Base-by-base conservation (phyloP, 140 eudicot genomes). In the Flaveria floridana region DNA sequence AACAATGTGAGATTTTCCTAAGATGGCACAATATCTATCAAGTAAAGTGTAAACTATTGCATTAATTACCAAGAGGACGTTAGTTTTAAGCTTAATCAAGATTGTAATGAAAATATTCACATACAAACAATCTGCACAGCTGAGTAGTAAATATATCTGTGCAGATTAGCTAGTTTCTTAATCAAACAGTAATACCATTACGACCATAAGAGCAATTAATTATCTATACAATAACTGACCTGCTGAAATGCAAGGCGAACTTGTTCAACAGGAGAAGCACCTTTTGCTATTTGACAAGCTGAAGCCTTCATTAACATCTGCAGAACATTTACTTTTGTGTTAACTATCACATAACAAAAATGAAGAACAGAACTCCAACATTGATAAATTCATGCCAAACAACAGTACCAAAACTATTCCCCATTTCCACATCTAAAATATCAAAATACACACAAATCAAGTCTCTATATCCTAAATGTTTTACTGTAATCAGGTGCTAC, bases 261-360 rank as follows among this genome's bases (percentile, higher is more conserved):
- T 53, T 87, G 97, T 78, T 92, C 92, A 79, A 81, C 69, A 64
- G 96, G 96, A 73, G 87, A 80, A 18, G 92, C 89, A 48, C 76
- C 62, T 78, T 85, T 89, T 66, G 92, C 86, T 61, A 83, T 77
- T 84, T 92, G 96, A 65, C 81, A 83, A 30, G 91, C 94, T 48
- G 96, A 87, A 48, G 86, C 81, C 87, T 89, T 92, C 83, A 78
- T 84, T 75, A 92, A 76, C 62, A 92, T 48, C 96, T 92, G 85
- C 82, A 82, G 42, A 73, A 73, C 34, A 61, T 13, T 51, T 34
- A 47, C 72, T 51, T 46, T 57, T 69, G 28, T 7, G 34, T 51
- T 48, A 34, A 34, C 39, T 34, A 34, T 62, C 66, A 8, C 56
- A 76, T 51, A 23, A 65, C 30, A 6, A 66, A 51, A 19, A 1